Percentiles rank a stretch among this genome's conserved stretches.
These are phyloP conservation scores for Gillenia trifoliata DNA, from an alignment of 306 rosid genomes.

Conservation along the genomic window DNA sequence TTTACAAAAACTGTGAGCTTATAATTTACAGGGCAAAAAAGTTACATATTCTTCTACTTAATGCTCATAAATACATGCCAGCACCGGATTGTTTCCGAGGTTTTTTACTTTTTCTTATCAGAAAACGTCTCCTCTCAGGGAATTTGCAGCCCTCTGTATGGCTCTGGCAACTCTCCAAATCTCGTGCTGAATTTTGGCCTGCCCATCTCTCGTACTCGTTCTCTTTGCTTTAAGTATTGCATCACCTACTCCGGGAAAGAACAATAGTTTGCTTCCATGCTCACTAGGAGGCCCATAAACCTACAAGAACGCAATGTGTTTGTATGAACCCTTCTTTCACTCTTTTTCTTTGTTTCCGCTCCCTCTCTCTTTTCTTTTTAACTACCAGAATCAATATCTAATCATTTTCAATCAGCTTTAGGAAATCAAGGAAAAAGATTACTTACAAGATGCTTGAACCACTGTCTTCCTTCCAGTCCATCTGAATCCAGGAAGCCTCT, in stretches of 20 bases:
- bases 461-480: slow-evolving; percentile 55
- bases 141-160: slow-evolving; percentile 65
- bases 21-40: neutral
- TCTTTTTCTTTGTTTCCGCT: neutral
- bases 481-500: slow-evolving; percentile 72
- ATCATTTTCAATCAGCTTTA: neutral
- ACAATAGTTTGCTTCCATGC: slow-evolving; percentile 45
- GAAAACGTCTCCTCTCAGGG: slow-evolving; percentile 62
- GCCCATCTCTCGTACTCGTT: slow-evolving; percentile 31
- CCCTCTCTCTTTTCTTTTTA: neutral
- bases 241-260: slow-evolving; percentile 84
- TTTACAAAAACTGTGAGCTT: neutral
- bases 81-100: neutral
- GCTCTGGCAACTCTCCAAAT: slow-evolving; percentile 90
- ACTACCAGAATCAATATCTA: neutral
- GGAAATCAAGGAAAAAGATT: neutral
- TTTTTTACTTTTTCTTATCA: slow-evolving; percentile 12
- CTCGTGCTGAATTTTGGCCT: slow-evolving; percentile 61
- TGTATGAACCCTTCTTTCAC: neutral
- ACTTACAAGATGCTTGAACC: slow-evolving; percentile 97
- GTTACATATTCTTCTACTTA: neutral
- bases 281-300: slow-evolving; percentile 68
- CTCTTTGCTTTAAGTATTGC: slow-evolving; percentile 40
- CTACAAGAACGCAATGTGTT: slow-evolving; percentile 23
- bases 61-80: neutral